Evolutionary conservation across 2,329 filamentous ascomycete genomes (phyloP).

Genomic region (Nemania diffusa): DNA sequence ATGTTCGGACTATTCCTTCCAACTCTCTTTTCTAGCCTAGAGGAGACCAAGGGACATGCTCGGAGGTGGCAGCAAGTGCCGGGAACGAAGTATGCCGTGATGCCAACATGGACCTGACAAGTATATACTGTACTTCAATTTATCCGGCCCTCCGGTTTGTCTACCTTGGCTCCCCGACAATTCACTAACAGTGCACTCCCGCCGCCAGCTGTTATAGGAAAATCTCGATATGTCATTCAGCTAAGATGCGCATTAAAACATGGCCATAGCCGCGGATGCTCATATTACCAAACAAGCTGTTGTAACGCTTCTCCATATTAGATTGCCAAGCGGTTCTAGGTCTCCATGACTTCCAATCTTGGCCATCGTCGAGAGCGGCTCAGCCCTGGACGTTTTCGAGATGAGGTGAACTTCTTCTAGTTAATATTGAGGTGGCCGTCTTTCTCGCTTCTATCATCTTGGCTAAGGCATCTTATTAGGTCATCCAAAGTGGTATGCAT

Average conservation of each 20-base stretch:
- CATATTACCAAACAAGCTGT: slow-evolving; percentile 22
- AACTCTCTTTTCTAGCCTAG: neutral
- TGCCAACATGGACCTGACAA: slow-evolving; percentile 4
- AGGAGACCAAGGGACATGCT: neutral
- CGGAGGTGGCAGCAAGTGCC: slow-evolving; percentile 16
- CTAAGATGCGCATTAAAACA: slow-evolving; percentile 19
- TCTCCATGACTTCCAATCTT: slow-evolving; percentile 10
- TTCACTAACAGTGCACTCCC: slow-evolving; percentile 36
- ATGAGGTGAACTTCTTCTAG: neutral
- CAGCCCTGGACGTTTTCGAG: slow-evolving; percentile 1
- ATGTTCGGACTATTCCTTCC: slow-evolving; percentile 13
- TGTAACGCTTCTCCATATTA: slow-evolving; percentile 16
- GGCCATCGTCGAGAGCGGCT: neutral
- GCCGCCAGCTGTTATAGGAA: slow-evolving; percentile 25
- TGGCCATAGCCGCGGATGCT: slow-evolving; percentile 33
- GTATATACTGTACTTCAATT: slow-evolving; percentile 37
- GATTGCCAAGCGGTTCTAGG: slow-evolving; percentile 9
- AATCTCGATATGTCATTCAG: slow-evolving; percentile 31
- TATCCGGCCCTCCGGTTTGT: slow-evolving; percentile 38
- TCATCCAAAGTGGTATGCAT: neutral
- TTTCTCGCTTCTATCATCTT: slow-evolving; percentile 6
- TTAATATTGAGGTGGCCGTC: neutral
- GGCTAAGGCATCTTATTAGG: neutral
- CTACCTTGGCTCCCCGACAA: slow-evolving; percentile 31
- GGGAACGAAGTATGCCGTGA: slow-evolving; percentile 7